A percentile compares a stretch with the other conserved stretches of the same genome.
Evolutionary conservation across 441 rosid genomes (phyloP).

Genomic region (Melastoma candidum): DNA sequence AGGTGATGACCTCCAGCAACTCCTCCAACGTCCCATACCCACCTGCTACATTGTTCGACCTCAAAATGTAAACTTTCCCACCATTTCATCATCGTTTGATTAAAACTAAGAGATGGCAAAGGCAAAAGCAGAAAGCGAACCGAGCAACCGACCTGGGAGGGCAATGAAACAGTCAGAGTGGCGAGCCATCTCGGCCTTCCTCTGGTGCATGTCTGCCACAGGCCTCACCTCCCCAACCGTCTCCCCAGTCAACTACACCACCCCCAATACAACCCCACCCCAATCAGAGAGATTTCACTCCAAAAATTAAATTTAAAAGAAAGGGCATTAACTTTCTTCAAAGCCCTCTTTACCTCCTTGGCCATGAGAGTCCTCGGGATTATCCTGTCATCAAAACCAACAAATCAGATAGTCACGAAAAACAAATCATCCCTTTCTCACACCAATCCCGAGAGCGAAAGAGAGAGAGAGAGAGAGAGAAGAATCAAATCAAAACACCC

Average conservation of each 20-base stretch:
- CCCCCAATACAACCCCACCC: slow-evolving; percentile 1
- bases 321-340: background rate
- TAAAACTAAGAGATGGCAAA: background rate
- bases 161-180: slow-evolving; percentile 95
- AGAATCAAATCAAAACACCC: background rate
- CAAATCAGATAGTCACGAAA: background rate
- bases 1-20: slow-evolving; percentile 77
- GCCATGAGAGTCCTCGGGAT: slow-evolving; percentile 87
- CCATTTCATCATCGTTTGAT: background rate
- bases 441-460: no score
- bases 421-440: background rate
- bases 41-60: slow-evolving; percentile 31
- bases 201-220: slow-evolving; percentile 94
- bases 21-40: slow-evolving; percentile 97
- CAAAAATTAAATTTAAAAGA: background rate
- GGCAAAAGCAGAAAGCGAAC: background rate
- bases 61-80: background rate
- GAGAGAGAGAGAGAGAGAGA: background rate
- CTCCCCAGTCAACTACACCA: slow-evolving; percentile 73
- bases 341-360: slow-evolving; percentile 49
- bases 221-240: slow-evolving; percentile 81
- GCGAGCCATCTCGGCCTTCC: slow-evolving; percentile 95
- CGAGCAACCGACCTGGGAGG: slow-evolving; percentile 54
- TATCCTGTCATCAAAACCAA: slow-evolving; percentile 36
- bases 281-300: background rate